These are phyloP conservation scores for Lepiota brunneoincarnata DNA, from an alignment of 768 basidiomycete species.

Conservation along the genomic window DNA sequence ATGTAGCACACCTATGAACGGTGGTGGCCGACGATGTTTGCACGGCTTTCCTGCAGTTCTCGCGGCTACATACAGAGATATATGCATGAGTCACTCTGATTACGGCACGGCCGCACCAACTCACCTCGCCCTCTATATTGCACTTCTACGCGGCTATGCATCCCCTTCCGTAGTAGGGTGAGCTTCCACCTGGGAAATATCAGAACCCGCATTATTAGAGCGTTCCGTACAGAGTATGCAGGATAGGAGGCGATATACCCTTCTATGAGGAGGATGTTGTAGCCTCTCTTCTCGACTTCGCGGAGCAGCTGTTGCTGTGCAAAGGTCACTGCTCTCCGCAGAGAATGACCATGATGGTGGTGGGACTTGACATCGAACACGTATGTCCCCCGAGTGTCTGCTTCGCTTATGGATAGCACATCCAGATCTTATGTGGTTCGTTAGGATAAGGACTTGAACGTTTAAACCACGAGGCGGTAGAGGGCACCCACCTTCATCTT, in stretches of 20 bases:
- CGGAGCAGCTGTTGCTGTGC: constrained; percentile 63
- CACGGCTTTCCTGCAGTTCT: constrained; percentile 47
- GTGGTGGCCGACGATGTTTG: constrained; percentile 43
- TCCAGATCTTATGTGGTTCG: constrained; percentile 49
- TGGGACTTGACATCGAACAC: constrained; percentile 52
- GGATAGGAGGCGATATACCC: constrained; percentile 39
- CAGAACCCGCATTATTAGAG: constrained; percentile 9
- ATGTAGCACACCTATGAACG: constrained; percentile 66
- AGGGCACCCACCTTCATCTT: constrained; percentile 48
- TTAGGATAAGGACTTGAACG: too few species aligned
- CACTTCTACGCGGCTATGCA: constrained; percentile 63
- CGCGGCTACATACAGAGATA: constrained; percentile 39
- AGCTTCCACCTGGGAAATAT: constrained; percentile 54
- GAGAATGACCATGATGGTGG: constrained; percentile 41
- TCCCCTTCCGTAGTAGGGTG: constrained; percentile 62
- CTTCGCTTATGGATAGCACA: constrained; percentile 49
- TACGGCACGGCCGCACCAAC: constrained; percentile 14
- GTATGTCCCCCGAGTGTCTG: constrained; percentile 58
- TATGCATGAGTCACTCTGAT: constrained; percentile 7
- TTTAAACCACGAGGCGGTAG: too few species aligned
- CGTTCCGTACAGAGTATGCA: not conserved
- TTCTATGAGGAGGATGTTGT: constrained; percentile 64
- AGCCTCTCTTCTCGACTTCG: constrained; percentile 51
- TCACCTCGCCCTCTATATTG: constrained; percentile 64
- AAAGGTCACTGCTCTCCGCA: constrained; percentile 54